These are phyloP conservation scores for Saccharomyces hybrid DNA, from an alignment of 1,139 yeast genomes.

Conservation along the genomic window DNA sequence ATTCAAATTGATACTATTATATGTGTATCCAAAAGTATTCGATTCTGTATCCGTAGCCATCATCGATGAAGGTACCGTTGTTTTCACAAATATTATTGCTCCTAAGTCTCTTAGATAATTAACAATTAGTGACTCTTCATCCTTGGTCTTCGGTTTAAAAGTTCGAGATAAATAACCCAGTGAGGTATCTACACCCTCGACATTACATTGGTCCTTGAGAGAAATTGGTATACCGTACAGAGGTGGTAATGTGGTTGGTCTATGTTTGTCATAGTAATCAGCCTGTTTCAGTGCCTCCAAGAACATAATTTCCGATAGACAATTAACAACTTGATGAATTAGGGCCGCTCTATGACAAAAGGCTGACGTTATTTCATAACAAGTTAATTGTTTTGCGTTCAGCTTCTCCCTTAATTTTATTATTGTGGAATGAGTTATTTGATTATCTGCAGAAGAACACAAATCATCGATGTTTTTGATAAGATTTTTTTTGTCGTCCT, in stretches of 20 bases:
- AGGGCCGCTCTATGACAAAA: constrained; percentile 51
- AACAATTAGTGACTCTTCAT: constrained; percentile 39
- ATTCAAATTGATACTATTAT: constrained; percentile 40
- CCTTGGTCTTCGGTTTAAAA: constrained; percentile 30
- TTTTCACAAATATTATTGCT: constrained; percentile 49
- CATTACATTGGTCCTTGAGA: constrained; percentile 44
- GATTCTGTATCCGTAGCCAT: constrained; percentile 45
- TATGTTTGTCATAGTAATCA: constrained; percentile 37
- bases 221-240: constrained; percentile 67
- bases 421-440: constrained; percentile 35
- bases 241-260: constrained; percentile 45
- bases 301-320: constrained; percentile 39
- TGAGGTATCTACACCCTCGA: constrained; percentile 41
- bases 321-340: constrained; percentile 49
- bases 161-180: constrained; percentile 39
- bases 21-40: constrained; percentile 43
- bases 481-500: constrained; percentile 5
- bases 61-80: constrained; percentile 54
- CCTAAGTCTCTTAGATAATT: constrained; percentile 40
- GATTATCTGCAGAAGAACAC: constrained; percentile 31
- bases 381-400: constrained; percentile 28
- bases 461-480: constrained; percentile 10
- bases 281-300: constrained; percentile 39
- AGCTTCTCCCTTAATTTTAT: constrained; percentile 29
- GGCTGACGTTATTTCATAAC: constrained; percentile 42